These are phyloP conservation scores for Solanum bulbocastanum DNA, from an alignment of 257 asterid species.

Conservation along the genomic window DNA sequence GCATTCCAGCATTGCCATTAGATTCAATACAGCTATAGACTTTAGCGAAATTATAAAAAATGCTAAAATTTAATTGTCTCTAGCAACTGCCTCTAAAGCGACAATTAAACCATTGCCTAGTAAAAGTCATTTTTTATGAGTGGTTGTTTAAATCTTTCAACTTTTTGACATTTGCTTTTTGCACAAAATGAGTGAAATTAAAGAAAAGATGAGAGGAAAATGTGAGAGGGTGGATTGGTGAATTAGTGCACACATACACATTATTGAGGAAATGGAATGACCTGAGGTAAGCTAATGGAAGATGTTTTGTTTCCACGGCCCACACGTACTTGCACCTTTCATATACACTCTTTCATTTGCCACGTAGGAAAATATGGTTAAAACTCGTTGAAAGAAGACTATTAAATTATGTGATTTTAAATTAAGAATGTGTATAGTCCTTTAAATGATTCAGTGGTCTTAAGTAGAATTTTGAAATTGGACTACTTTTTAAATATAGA, in stretches of 20 bases:
- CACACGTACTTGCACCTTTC: background rate
- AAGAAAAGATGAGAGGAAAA: background rate
- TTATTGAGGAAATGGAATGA: background rate
- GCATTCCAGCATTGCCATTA: no score
- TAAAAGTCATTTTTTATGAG: background rate
- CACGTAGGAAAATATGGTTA: background rate
- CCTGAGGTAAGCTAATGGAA: conserved; percentile 7
- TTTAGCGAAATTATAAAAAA: no score
- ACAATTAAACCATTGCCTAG: no score
- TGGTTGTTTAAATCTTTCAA: background rate
- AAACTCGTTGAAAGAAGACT: background rate
- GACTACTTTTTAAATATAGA: no score
- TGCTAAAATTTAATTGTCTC: no score
- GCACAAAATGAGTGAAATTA: background rate
- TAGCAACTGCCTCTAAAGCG: no score
- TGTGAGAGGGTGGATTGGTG: background rate
- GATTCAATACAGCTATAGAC: no score
- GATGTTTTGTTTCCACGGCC: background rate
- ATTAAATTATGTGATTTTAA: no score
- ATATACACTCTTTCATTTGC: conserved; percentile 1
- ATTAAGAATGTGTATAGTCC: no score
- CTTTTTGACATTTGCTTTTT: background rate
- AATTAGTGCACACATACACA: background rate
- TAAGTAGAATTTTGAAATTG: no score
- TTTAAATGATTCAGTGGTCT: no score